Conservation (phyloP, 148 eudicot genomes). For the Camellia japonica region DNA sequence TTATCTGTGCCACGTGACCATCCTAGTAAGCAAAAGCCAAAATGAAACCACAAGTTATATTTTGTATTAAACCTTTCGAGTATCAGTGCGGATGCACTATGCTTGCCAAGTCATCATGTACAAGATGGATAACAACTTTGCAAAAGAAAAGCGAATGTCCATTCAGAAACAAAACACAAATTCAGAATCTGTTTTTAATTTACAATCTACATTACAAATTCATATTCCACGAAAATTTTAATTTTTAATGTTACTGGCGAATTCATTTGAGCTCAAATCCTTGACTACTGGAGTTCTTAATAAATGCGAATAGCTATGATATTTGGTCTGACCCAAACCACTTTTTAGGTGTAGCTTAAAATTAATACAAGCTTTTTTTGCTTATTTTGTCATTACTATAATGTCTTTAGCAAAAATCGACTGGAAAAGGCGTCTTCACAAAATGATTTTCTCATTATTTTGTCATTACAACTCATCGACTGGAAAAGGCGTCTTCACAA, state of each 20-base stretch:
- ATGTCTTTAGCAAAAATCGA: no score
- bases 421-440: no score
- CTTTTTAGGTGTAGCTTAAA: no score
- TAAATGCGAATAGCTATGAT: no score
- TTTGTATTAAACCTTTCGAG: not conserved
- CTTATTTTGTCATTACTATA: no score
- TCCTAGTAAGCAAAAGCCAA: not conserved
- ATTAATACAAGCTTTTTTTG: no score
- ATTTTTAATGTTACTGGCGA: not conserved
- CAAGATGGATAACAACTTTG: not conserved
- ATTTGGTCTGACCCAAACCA: no score
- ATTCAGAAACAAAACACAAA: not conserved
- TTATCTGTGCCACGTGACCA: slow-evolving; percentile 19
- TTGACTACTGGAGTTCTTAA: not conserved
- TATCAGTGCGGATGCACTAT: not conserved
- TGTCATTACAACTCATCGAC: no score
- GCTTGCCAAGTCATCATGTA: not conserved
- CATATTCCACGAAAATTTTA: not conserved
- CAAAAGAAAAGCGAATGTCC: not conserved
- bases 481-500: no score
- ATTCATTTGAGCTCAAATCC: not conserved
- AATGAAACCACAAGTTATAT: slow-evolving; percentile 3
- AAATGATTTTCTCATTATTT: no score
- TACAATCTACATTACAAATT: not conserved
- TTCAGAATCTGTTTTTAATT: not conserved